Base-by-base conservation (phyloP, 139 green algal species). In the Desmodesmus armatus region DNA sequence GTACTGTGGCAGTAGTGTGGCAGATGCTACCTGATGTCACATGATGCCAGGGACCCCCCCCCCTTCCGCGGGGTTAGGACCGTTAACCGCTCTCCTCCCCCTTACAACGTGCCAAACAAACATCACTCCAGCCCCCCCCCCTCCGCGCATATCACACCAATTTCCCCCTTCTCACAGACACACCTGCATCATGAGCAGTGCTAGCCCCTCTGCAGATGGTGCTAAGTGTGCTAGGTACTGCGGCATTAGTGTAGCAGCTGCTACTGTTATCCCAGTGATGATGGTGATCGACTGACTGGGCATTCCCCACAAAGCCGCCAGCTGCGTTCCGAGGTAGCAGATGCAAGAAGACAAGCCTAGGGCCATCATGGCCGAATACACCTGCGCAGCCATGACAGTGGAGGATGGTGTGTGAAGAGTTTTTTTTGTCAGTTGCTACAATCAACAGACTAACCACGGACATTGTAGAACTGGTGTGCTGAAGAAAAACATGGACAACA, bases 101-200 rank as follows among this genome's bases (percentile, higher is more conserved):
- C n/a, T n/a, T n/a, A n/a, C n/a, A n/a, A n/a, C n/a, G n/a, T n/a
- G n/a, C n/a, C n/a, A n/a, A n/a, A n/a, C n/a, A n/a, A n/a, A n/a
- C n/a, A n/a, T n/a, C n/a, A n/a, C n/a, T n/a, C n/a, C n/a, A n/a
- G n/a, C n/a, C n/a, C n/a, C n/a, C n/a, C n/a, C n/a, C n/a, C n/a
- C n/a, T n/a, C n/a, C n/a, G n/a, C n/a, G n/a, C n/a, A n/a, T n/a
- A n/a, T n/a, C n/a, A n/a, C n/a, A n/a, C n/a, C n/a, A n/a, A n/a
- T n/a, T n/a, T n/a, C n/a, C 31, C 43, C 37, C 2, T 17, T 25
- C 23, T 66, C n/a, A 33, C 23, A 19, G 0, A 43, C 80, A 23
- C 51, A 92, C 92, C 91, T 95, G 92, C 93, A 98, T 96, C 4
- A 98, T 86, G 33, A 98, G 92, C 29, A 89, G 88, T 37, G 95